Percentiles rank a stretch among this genome's conserved stretches.
Evolutionary conservation across 805 yeast genomes (phyloP).

Genomic region (Saturnispora sanitii): DNA sequence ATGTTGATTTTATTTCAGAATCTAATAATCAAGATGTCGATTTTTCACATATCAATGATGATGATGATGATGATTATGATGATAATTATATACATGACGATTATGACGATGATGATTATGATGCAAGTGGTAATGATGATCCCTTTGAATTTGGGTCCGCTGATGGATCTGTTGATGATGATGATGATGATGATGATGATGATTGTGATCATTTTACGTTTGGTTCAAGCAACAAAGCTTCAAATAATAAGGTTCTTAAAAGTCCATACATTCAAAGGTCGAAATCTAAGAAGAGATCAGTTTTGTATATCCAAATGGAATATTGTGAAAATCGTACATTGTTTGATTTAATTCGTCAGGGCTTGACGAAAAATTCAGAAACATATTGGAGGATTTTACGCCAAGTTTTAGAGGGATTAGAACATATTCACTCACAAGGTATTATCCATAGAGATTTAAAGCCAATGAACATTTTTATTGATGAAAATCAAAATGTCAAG

Average conservation of each 20-base stretch:
- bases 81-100: constrained; percentile 18
- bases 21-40: constrained; percentile 51
- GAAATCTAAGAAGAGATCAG: constrained; percentile 38
- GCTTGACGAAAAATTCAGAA: constrained; percentile 56
- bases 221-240: constrained; percentile 10
- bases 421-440: constrained; percentile 87
- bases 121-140: constrained; percentile 15
- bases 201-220: constrained; percentile 14
- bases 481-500: constrained; percentile 77
- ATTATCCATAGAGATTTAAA: constrained; percentile 92
- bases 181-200: constrained; percentile 16
- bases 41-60: constrained; percentile 30
- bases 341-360: constrained; percentile 70
- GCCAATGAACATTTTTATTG: constrained; percentile 93
- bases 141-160: constrained; percentile 16
- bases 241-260: constrained; percentile 12
- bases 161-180: constrained; percentile 12
- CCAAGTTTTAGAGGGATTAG: constrained; percentile 80
- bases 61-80: constrained; percentile 19
- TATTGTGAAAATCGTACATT: constrained; percentile 93
- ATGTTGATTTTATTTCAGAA: constrained; percentile 60
- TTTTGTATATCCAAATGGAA: constrained; percentile 94
- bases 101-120: constrained; percentile 15
- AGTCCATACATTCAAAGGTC: constrained; percentile 8
- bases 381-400: constrained; percentile 88